Evolutionary conservation across 495 filamentous ascomycete species (phyloP).

Genomic region (Lineolata rhizophorae): DNA sequence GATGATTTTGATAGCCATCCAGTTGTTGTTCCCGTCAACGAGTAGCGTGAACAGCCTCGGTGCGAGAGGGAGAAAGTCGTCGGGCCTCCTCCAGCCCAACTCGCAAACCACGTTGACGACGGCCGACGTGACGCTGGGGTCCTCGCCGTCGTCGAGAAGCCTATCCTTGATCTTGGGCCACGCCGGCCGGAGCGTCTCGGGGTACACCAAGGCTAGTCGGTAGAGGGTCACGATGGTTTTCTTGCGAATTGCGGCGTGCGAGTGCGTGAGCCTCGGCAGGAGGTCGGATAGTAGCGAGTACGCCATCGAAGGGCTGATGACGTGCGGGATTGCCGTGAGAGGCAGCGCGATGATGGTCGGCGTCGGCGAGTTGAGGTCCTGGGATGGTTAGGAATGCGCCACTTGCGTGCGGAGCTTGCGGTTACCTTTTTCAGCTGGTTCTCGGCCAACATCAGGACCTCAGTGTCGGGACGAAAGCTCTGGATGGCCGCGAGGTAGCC

Average conservation of each 20-base stretch:
- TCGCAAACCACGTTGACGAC: constrained; percentile 95
- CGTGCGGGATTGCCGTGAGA: constrained; percentile 68
- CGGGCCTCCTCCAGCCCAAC: constrained; percentile 77
- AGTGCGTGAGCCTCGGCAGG: constrained; percentile 67
- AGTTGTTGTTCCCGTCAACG: constrained; percentile 88
- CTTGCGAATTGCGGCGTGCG: constrained; percentile 63
- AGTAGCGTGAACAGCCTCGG: constrained; percentile 80
- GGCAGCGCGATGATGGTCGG: constrained; percentile 64
- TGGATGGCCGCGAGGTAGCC: constrained; percentile 94
- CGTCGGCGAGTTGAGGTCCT: constrained; percentile 63
- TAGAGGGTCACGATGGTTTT: constrained; percentile 91
- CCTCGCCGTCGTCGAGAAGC: constrained; percentile 73
- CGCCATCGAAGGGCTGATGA: constrained; percentile 76
- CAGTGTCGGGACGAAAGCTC: constrained; percentile 86
- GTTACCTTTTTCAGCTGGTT: constrained; percentile 86
- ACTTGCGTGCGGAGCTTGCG: neutral
- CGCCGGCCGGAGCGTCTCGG: constrained; percentile 71
- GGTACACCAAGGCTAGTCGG: constrained; percentile 77
- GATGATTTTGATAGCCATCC: constrained; percentile 99
- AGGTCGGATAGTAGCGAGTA: constrained; percentile 73
- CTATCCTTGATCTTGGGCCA: constrained; percentile 96
- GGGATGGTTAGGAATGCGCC: neutral
- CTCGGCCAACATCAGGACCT: constrained; percentile 92
- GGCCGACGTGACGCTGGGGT: constrained; percentile 82
- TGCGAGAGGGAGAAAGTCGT: constrained; percentile 81